Evolutionary conservation across 768 basidiomycete species (phyloP).

Genomic region (Leccinum fibrillosum): DNA sequence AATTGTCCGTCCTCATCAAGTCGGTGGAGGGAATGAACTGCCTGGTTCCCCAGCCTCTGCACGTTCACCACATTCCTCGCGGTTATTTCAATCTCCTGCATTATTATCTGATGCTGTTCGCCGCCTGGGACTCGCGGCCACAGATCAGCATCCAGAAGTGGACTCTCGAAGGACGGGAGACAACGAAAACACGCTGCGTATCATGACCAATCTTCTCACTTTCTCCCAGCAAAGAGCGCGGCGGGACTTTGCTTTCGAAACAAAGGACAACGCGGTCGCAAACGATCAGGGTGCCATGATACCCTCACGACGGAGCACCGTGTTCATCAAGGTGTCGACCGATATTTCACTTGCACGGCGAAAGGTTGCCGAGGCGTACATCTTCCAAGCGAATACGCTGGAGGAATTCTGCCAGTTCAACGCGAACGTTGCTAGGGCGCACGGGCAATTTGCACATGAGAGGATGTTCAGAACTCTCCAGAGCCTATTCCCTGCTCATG

Average conservation of each 20-base stretch:
- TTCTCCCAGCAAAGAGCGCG: conserved; percentile 45
- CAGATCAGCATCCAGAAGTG: conserved; percentile 44
- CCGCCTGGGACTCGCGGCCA: conserved; percentile 58
- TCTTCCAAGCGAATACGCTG: conserved; percentile 43
- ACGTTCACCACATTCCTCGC: conserved; percentile 22
- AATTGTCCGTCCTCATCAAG: conserved; percentile 53
- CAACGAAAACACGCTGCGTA: conserved; percentile 59
- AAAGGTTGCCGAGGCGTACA: conserved; percentile 61
- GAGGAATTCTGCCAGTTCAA: conserved; percentile 56
- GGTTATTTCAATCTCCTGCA: conserved; percentile 58
- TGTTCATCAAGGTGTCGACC: conserved; percentile 53
- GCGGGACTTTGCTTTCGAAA: conserved; percentile 40
- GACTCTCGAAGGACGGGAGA: conserved; percentile 46
- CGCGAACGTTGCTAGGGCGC: conserved; percentile 52
- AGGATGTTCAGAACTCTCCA: conserved; percentile 58
- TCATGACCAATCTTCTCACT: conserved; percentile 75
- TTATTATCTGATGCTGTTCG: conserved; percentile 73
- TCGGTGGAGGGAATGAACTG: conserved; percentile 40
- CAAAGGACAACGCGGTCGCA: conserved; percentile 30
- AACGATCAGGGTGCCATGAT: conserved; percentile 20
- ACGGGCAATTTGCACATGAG: conserved; percentile 68
- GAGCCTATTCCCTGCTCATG: conserved; percentile 41
- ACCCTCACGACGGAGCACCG: conserved; percentile 51
- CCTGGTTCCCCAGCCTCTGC: conserved; percentile 42
- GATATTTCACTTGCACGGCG: conserved; percentile 47